Evolutionary conservation across 2,329 filamentous ascomycete species (phyloP).

Genomic region (Graphiopsis chlorocephala): DNA sequence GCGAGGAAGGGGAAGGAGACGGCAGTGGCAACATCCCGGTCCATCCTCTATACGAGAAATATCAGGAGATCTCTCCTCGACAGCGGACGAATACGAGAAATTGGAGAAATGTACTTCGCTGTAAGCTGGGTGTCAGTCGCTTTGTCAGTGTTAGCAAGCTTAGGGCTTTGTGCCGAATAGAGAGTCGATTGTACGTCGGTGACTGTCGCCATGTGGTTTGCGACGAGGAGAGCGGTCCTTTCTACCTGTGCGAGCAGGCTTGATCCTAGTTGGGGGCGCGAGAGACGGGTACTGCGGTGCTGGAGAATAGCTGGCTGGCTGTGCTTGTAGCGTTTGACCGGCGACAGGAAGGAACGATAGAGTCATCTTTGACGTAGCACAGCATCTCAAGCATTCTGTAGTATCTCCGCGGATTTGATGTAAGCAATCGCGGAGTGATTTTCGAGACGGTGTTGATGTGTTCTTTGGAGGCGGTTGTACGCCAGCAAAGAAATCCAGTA

Average conservation of each 20-base stretch:
- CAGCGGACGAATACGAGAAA: background rate
- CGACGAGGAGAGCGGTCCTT: background rate
- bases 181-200: background rate
- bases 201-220: background rate
- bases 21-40: background rate
- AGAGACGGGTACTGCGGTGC: background rate
- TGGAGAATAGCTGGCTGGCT: background rate
- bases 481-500: background rate
- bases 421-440: background rate
- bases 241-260: background rate
- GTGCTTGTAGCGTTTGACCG: no score
- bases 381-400: background rate
- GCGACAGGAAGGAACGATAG: background rate
- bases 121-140: background rate
- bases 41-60: background rate
- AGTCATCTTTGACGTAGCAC: background rate
- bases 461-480: background rate
- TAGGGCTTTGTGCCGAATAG: background rate
- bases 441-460: background rate
- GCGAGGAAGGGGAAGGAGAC: background rate
- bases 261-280: background rate
- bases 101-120: background rate
- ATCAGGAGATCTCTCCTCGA: background rate
- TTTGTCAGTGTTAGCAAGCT: constrained; percentile 10
- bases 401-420: background rate